A percentile compares a stretch with the other conserved stretches of the same genome.
phyloP scores from a whole-genome alignment of 495 filamentous ascomycete genomes.

The Penicillium coprophilum region DNA sequence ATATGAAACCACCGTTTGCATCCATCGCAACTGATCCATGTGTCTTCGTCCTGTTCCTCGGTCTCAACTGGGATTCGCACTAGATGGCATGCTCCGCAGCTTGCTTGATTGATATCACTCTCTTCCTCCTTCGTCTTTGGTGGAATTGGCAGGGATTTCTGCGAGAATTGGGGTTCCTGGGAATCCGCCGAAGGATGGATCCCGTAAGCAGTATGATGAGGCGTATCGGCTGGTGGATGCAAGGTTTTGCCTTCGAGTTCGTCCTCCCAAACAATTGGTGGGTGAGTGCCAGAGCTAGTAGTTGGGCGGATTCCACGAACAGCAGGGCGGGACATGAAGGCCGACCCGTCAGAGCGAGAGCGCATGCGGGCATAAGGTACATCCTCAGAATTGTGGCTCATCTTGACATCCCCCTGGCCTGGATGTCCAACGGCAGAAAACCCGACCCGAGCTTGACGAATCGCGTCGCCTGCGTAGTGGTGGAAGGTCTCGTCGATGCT shows the following conservation, averaged over 20 bases:
- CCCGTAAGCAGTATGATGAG: constrained; percentile 13
- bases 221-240: constrained; percentile 13
- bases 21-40: constrained; percentile 75
- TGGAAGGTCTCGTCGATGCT: constrained; percentile 41
- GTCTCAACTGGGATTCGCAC: constrained; percentile 45
- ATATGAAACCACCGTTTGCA: constrained; percentile 77
- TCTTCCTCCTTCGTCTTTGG: constrained; percentile 37
- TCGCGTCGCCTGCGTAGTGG: constrained; percentile 27
- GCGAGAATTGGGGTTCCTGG: constrained; percentile 2
- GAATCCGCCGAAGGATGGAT: background rate
- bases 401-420: constrained; percentile 20
- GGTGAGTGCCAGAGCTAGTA: constrained; percentile 43
- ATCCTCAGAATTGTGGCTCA: constrained; percentile 12
- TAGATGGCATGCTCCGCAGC: constrained; percentile 52
- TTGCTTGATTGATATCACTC: constrained; percentile 39
- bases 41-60: constrained; percentile 52
- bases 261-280: constrained; percentile 41
- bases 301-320: constrained; percentile 41
- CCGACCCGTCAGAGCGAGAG: constrained; percentile 49
- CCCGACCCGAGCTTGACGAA: constrained; percentile 26
- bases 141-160: constrained; percentile 14
- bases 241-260: constrained; percentile 32
- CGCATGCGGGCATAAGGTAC: constrained; percentile 42
- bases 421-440: constrained; percentile 18
- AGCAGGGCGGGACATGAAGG: constrained; percentile 40